Evolutionary conservation across 202 grass and related monocot species (phyloP).

Genomic region (Musa balbisiana): DNA sequence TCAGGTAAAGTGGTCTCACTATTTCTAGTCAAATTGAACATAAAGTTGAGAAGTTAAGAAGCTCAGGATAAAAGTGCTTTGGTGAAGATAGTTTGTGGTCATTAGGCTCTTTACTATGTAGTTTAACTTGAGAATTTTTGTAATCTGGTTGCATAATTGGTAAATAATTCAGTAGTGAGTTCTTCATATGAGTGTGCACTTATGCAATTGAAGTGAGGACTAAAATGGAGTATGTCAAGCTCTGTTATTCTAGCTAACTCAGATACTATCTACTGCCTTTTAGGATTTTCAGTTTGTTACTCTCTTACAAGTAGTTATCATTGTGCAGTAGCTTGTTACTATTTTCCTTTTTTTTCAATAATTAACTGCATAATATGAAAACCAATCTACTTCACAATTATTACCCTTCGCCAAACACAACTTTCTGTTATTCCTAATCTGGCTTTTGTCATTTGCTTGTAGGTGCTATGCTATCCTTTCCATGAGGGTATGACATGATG

Average conservation of each 20-base stretch:
- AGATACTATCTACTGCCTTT: too few relatives aligned
- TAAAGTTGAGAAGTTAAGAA: background rate
- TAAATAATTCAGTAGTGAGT: background rate
- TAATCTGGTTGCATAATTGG: background rate
- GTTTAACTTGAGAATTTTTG: background rate
- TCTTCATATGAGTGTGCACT: background rate
- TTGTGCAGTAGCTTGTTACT: background rate
- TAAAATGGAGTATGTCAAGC: background rate
- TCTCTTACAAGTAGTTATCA: background rate
- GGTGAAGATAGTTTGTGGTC: background rate
- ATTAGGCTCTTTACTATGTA: background rate
- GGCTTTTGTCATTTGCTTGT: background rate
- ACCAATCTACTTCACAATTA: background rate
- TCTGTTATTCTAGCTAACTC: background rate
- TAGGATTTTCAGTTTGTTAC: background rate
- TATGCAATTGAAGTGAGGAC: background rate
- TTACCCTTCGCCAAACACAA: background rate
- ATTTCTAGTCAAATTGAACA: background rate
- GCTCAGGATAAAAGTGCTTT: background rate
- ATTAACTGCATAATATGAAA: background rate
- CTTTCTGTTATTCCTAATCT: background rate
- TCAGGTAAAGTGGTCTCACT: background rate
- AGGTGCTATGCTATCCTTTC: slow-evolving; percentile 1
- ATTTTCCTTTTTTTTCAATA: background rate
- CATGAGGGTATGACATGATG: background rate